These are phyloP conservation scores for Dactylellina haptotyla DNA, from an alignment of 2,329 filamentous ascomycete genomes.

Conservation along the genomic window DNA sequence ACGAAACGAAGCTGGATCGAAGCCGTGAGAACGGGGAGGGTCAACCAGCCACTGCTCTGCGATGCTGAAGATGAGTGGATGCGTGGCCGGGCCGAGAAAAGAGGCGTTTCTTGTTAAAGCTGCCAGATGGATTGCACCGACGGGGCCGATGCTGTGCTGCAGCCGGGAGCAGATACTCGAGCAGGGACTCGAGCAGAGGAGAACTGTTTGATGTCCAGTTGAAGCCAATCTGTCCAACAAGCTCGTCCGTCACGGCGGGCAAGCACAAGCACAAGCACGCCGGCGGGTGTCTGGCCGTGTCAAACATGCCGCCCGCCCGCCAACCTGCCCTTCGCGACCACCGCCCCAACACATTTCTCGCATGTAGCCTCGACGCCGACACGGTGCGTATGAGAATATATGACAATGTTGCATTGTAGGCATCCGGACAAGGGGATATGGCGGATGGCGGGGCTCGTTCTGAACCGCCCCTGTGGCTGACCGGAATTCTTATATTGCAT, in stretches of 20 bases:
- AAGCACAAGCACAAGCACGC: no score
- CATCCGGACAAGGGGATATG: no score
- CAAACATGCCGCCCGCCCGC: not conserved
- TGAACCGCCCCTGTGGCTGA: no score
- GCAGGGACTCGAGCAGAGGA: not conserved
- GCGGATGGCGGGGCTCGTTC: no score
- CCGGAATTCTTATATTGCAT: no score
- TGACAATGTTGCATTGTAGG: no score
- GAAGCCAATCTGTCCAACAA: constrained; percentile 50
- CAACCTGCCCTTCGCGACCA: not conserved
- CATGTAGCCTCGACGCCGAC: no score
- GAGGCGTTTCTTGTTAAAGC: not conserved
- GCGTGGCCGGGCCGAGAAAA: not conserved
- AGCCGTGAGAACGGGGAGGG: no score
- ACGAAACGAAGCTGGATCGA: not conserved
- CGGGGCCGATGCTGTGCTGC: not conserved
- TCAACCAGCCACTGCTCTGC: not conserved
- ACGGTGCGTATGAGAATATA: no score
- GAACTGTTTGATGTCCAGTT: constrained; percentile 3
- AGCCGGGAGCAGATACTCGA: not conserved
- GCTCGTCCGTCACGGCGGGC: not conserved
- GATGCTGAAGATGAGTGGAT: not conserved
- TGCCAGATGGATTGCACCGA: not conserved
- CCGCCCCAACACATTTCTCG: constrained; percentile 29
- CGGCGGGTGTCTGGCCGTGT: not conserved